Conservation (phyloP, 305 asterid genomes). For the Solanum aculeatissimum region DNA sequence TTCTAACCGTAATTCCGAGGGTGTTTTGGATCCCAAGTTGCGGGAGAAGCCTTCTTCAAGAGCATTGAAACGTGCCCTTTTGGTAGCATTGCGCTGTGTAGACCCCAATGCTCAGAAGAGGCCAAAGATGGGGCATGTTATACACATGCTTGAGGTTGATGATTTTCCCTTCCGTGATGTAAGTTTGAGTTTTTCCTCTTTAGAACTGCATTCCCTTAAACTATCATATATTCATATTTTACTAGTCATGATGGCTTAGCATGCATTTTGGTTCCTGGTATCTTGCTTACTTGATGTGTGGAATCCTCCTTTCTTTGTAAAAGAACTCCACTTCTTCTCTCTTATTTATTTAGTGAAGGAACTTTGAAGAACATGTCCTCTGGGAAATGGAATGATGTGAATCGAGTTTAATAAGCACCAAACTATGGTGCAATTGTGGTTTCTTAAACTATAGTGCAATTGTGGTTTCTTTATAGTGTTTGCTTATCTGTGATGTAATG, state of each 20-base stretch:
- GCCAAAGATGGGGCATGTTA: slow-evolving; percentile 95
- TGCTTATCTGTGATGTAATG: neutral
- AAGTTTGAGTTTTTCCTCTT: slow-evolving; percentile 13
- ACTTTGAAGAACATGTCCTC: neutral
- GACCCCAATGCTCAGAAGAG: slow-evolving; percentile 84
- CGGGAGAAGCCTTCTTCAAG: slow-evolving; percentile 71
- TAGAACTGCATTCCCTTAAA: neutral
- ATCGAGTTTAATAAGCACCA: neutral
- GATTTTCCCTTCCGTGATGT: slow-evolving; percentile 86
- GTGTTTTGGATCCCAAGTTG: slow-evolving; percentile 75
- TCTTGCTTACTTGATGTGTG: neutral
- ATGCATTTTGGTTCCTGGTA: neutral
- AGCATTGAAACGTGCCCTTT: slow-evolving; percentile 74
- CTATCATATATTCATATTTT: neutral
- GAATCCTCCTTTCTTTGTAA: neutral
- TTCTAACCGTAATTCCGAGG: slow-evolving; percentile 70
- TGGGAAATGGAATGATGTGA: neutral
- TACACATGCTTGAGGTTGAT: slow-evolving; percentile 92
- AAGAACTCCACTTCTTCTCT: neutral
- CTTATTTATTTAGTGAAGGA: neutral
- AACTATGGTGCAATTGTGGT: neutral
- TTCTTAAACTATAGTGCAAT: neutral
- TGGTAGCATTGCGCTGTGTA: slow-evolving; percentile 83
- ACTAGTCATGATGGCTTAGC: neutral
- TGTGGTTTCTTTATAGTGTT: neutral